Percentiles rank a stretch among this genome's conserved stretches.
phyloP scores from a whole-genome alignment of 139 green algal genomes.

The Pseudopediastrum boryanum region DNA sequence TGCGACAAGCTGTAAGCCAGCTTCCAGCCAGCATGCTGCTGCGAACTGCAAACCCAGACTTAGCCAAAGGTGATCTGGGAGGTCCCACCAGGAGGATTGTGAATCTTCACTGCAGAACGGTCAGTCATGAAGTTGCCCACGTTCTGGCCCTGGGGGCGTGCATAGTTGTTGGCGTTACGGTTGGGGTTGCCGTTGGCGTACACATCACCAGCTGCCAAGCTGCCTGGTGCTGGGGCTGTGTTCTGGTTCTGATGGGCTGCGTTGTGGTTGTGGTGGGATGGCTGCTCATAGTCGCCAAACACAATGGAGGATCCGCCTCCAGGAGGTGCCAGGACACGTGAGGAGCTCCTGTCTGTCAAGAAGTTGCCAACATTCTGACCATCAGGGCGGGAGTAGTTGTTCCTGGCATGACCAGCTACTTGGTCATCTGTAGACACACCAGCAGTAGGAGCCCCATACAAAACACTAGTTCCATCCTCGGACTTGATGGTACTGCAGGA shows the following conservation, averaged over 20 bases:
- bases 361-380: slow-evolving; percentile 50
- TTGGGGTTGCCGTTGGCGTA: neutral
- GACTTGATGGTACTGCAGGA: too few relatives aligned
- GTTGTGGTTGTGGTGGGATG: too few relatives aligned
- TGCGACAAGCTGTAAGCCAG: too few relatives aligned
- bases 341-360: slow-evolving; percentile 44
- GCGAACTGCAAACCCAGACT: too few relatives aligned
- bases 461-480: too few relatives aligned
- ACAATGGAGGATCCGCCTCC: slow-evolving; percentile 68
- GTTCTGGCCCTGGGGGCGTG: slow-evolving; percentile 66
- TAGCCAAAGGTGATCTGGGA: slow-evolving; percentile 72
- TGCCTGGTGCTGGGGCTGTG: slow-evolving; percentile 1
- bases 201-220: neutral
- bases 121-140: slow-evolving; percentile 90
- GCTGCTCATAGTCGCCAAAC: slow-evolving; percentile 56
- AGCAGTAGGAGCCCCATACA: too few relatives aligned
- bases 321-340: slow-evolving; percentile 82
- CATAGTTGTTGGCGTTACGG: slow-evolving; percentile 76
- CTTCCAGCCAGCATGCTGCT: too few relatives aligned
- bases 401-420: slow-evolving; percentile 2
- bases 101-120: slow-evolving; percentile 57
- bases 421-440: slow-evolving; percentile 25
- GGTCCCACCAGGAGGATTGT: slow-evolving; percentile 77
- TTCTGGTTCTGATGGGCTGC: neutral
- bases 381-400: slow-evolving; percentile 66